Evolutionary conservation across 768 basidiomycete species (phyloP).

Genomic region (Russula earlei): DNA sequence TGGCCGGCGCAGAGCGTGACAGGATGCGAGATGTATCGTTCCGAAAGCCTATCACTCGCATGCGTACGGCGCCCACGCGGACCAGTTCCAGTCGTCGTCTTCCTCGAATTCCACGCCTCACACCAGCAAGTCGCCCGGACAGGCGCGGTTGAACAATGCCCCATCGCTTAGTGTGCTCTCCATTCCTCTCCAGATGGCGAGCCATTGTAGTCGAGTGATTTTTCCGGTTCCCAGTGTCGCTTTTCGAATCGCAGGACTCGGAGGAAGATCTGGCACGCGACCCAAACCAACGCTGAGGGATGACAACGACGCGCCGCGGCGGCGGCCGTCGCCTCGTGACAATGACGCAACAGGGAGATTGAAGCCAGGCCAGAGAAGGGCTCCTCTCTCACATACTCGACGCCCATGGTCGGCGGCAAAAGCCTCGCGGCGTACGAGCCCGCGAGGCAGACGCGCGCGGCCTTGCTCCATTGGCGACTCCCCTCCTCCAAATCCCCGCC

Average conservation of each 20-base stretch:
- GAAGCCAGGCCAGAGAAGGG: too few relatives aligned
- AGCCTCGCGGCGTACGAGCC: too few relatives aligned
- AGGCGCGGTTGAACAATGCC: not conserved
- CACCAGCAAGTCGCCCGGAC: conserved; percentile 11
- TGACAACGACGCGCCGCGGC: too few relatives aligned
- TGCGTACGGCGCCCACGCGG: conserved; percentile 58
- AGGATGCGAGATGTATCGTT: conserved; percentile 56
- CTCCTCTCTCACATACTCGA: too few relatives aligned
- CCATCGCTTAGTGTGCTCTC: conserved; percentile 13
- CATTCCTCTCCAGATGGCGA: conserved; percentile 14
- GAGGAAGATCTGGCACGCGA: conserved; percentile 9
- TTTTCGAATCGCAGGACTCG: conserved; percentile 3
- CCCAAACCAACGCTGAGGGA: too few relatives aligned
- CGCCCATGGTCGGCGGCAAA: too few relatives aligned
- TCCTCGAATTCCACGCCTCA: conserved; percentile 53
- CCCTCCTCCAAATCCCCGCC: too few relatives aligned
- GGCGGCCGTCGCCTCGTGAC: too few relatives aligned
- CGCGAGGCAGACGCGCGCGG: too few relatives aligned
- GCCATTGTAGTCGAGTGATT: not conserved
- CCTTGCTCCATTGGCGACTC: too few relatives aligned
- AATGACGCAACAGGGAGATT: too few relatives aligned
- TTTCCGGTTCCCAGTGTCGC: conserved; percentile 6
- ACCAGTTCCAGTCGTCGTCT: conserved; percentile 53
- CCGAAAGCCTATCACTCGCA: conserved; percentile 41
- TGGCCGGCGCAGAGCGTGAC: conserved; percentile 44